Percentiles rank a stretch among this genome's conserved stretches.
Evolutionary conservation across 148 eudicot genomes (phyloP).

Genomic region (Arbutus unedo): DNA sequence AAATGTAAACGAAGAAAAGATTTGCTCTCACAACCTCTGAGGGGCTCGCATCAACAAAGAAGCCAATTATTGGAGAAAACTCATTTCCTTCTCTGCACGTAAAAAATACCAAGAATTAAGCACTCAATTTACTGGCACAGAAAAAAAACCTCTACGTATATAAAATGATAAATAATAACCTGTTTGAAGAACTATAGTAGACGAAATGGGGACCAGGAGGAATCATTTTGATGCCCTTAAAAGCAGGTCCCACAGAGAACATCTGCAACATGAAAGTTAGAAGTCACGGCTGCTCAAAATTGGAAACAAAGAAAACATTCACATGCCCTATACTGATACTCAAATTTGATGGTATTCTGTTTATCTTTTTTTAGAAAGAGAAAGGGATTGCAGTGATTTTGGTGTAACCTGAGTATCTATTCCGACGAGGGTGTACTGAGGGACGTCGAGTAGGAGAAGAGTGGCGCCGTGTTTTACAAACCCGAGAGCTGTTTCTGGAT

Average conservation of each 20-base stretch:
- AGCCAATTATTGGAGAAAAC: constrained; percentile 82
- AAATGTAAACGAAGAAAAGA: constrained; percentile 7
- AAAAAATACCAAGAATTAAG: background rate
- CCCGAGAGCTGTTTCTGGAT: constrained; percentile 57
- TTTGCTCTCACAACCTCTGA: constrained; percentile 55
- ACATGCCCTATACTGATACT: background rate
- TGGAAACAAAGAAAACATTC: background rate
- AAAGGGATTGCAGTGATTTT: background rate
- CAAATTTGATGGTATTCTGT: background rate
- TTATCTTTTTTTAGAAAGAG: background rate
- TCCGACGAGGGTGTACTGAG: constrained; percentile 74
- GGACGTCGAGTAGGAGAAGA: constrained; percentile 78
- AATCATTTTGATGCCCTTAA: constrained; percentile 94
- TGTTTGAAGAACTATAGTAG: constrained; percentile 70
- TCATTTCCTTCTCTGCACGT: constrained; percentile 75
- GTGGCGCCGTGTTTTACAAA: constrained; percentile 68
- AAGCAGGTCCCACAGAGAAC: constrained; percentile 71
- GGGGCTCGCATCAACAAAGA: constrained; percentile 61
- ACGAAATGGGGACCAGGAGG: constrained; percentile 92
- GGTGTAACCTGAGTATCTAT: constrained; percentile 76
- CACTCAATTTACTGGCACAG: background rate
- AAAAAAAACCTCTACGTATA: background rate
- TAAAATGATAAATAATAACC: constrained; percentile 28
- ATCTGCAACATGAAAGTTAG: constrained; percentile 40
- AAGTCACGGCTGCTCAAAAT: background rate